phyloP scores from a whole-genome alignment of 1,284 basidiomycete genomes.

The Sporisorium scitamineum region DNA sequence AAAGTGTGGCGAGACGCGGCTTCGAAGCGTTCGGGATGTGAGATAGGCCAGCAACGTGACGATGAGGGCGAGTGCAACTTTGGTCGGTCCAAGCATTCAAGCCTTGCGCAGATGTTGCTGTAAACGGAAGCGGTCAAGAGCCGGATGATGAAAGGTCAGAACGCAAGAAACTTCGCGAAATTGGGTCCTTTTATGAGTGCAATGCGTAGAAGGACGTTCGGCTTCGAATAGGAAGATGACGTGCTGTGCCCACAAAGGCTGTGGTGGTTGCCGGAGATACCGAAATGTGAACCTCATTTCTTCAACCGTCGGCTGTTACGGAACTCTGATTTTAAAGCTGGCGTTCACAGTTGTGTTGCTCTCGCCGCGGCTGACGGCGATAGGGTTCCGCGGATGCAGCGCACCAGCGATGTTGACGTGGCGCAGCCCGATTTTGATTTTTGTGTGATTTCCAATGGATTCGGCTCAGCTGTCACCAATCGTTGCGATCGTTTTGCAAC shows the following conservation, averaged over 20 bases:
- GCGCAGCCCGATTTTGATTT: background rate
- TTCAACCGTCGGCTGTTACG: background rate
- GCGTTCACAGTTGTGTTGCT: background rate
- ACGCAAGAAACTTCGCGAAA: background rate
- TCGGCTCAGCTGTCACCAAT: background rate
- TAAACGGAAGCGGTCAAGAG: background rate
- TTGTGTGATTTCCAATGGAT: background rate
- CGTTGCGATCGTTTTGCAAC: background rate
- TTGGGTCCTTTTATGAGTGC: background rate
- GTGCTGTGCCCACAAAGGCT: background rate
- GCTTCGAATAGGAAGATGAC: background rate
- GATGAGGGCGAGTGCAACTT: slow-evolving; percentile 10
- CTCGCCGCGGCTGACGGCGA: slow-evolving; percentile 3
- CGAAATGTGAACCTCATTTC: background rate
- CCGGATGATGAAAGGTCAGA: background rate
- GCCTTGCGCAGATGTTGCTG: background rate
- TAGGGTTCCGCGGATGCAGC: slow-evolving; percentile 8
- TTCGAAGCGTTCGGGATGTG: slow-evolving; percentile 3
- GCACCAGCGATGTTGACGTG: background rate
- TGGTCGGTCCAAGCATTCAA: slow-evolving; percentile 15
- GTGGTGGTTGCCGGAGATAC: background rate
- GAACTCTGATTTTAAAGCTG: slow-evolving; percentile 4
- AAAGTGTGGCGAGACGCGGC: background rate
- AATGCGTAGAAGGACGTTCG: no score
- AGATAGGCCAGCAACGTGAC: slow-evolving; percentile 17